Evolutionary conservation across 106 monocot species (phyloP), one percentile per base, ranked within the genome.

Genomic region (Dendrobium chrysotoxum): DNA sequence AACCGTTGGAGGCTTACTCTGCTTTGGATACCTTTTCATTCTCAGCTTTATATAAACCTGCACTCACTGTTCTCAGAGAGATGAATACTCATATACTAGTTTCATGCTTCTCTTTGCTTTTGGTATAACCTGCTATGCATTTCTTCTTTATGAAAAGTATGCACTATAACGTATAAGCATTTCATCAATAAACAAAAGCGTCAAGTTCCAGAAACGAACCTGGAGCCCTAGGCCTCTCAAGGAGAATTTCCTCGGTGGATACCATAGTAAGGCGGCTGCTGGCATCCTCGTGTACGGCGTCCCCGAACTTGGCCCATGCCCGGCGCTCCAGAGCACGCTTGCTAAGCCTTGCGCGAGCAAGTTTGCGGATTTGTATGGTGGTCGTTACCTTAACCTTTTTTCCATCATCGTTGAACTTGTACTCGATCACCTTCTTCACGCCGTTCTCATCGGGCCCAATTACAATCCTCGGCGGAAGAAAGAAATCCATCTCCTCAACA

Each of bases 231-330:
- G 96, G 88, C 66, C 93, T 80, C 83, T 96, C 96, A 21, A 96
- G 90, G 11, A 96, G 12, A 84, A 93, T 92, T 84, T 96, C 96
- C 84, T 96, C 96, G 1, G 93, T 96, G 15, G 93, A 93, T 6
- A 96, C 93, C 93, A 93, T 93, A 47, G 96, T 96, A 72, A 92
- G 90, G 13, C 92, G 83, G 57, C 84, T 86, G 13, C 93, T 90
- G 13, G 81, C 81, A 18, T 93, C 96, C 85, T 89, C 96, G 26
- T 86, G 76, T 13, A 64, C 88, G 25, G 88, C 93, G n/a, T 93
- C 96, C 20, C 96, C 96, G 65, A 96, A 96, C 87, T 93, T 96
- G 45, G 84, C 38, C 96, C 91, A 96, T 9, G 87, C 81, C 47
- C 96, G 83, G 65, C 96, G 86, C 87, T 96, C 96, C 18, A 92